Evolutionary conservation across 257 asterid genomes (phyloP), one percentile per base, ranked within the genome.

Genomic region (Plantago major): DNA sequence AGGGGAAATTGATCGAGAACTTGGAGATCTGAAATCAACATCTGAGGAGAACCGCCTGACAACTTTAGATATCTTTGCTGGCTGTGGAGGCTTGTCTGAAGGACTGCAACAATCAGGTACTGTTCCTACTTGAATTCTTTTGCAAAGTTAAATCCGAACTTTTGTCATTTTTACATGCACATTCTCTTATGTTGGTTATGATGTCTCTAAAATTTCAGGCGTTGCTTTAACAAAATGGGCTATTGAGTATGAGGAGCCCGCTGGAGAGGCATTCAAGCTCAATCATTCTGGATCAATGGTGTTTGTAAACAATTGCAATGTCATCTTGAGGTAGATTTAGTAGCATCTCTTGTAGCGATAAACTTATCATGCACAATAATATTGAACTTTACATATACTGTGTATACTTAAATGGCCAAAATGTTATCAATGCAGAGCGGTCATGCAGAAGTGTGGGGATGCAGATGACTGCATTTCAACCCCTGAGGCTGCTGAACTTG

Each of bases 81-180:
- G 99, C 59, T 92, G 97, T 56, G 97, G 99, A 66, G 99, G 97
- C 73, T 80, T 92, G 66, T 92, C 96, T 28, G 91, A 86, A 74
- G 99, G 99, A 52, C 76, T 89, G 63, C 84, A 69, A 47, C 78
- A 80, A 70, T 79, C 99, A 65, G 95, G 99, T 69, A 89, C 42
- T 22, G 26, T 22, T 37, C 22, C 67, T 64, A 48, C 68, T 64
- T 76, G 58, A 10, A 19, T 53, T 10, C 6, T 53, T 53, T 19
- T 52, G 6, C 26, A 52, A 22, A 19, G 6, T 8, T 9, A 18
- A 53, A 53, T 28, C 60, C 26, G 11, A 52, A 53, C 16, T 53
- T 11, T 1, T 53, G 42, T 26, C 18, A 40, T 53, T 52, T 9
- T 52, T 52, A 10, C 13, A 62, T 17, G 22, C 65, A 42, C 11